Conservation (phyloP, 2,329 filamentous ascomycete genomes). For the Fusarium caatingaense region DNA sequence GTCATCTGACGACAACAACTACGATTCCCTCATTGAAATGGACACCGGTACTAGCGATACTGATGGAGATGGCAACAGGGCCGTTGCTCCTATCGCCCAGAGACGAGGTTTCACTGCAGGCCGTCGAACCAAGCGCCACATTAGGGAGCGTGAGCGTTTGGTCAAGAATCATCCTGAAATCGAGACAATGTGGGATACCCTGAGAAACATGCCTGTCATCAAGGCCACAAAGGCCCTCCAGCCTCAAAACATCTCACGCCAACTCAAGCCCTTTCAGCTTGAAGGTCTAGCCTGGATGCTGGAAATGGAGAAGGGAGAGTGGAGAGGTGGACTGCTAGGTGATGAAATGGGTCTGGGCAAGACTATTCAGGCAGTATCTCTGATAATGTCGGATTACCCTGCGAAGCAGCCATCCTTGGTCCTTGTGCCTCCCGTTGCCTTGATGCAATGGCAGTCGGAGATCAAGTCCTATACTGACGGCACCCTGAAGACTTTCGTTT, state of each 20-base stretch:
- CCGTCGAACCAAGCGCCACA: slow-evolving; percentile 43
- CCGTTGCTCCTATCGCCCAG: slow-evolving; percentile 36
- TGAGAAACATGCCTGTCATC: slow-evolving; percentile 72
- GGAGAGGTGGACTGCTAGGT: slow-evolving; percentile 89
- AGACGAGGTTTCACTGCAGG: slow-evolving; percentile 50
- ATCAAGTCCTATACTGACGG: slow-evolving; percentile 86
- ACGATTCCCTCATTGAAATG: neutral
- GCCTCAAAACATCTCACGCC: slow-evolving; percentile 80
- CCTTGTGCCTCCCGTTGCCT: slow-evolving; percentile 88
- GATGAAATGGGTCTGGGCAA: slow-evolving; percentile 99
- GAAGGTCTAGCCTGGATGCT: slow-evolving; percentile 96
- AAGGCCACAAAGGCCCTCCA: slow-evolving; percentile 59
- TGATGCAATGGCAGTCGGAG: slow-evolving; percentile 94
- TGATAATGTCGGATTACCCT: slow-evolving; percentile 98
- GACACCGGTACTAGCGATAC: slow-evolving; percentile 38
- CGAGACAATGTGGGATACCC: slow-evolving; percentile 86
- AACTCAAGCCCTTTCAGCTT: slow-evolving; percentile 92
- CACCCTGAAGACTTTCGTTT: slow-evolving; percentile 89
- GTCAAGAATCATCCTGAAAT: slow-evolving; percentile 83
- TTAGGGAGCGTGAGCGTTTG: slow-evolving; percentile 72
- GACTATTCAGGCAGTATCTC: slow-evolving; percentile 96
- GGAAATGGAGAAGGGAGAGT: slow-evolving; percentile 85
- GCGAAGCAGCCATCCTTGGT: slow-evolving; percentile 85
- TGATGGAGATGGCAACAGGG: slow-evolving; percentile 19
- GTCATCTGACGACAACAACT: neutral